phyloP scores from a whole-genome alignment of 257 asterid species.

The Nicotiana attenuata region DNA sequence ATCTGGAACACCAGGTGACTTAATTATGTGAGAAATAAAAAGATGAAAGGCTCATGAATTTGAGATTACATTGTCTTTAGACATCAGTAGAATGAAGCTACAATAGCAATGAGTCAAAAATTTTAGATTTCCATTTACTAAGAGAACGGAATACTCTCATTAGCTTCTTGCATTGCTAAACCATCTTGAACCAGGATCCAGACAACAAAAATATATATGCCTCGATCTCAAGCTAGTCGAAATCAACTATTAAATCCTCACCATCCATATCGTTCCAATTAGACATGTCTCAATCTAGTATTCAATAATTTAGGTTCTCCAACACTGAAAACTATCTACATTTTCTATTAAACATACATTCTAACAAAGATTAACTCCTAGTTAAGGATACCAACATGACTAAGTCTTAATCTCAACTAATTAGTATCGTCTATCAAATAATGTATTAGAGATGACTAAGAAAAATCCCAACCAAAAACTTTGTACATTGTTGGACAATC shows the following conservation, averaged over 20 bases:
- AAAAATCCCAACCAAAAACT: background rate
- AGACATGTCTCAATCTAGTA: background rate
- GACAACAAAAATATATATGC: too few species aligned
- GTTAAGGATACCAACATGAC: background rate
- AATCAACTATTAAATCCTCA: background rate
- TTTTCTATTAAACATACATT: background rate
- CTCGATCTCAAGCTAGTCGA: too few species aligned
- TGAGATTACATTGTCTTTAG: background rate
- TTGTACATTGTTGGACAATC: too few species aligned
- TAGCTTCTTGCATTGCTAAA: too few species aligned
- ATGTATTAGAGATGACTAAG: background rate
- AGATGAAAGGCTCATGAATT: background rate
- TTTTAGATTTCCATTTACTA: too few species aligned
- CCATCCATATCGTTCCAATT: background rate
- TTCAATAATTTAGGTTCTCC: too few species aligned
- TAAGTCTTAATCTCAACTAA: background rate
- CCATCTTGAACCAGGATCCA: too few species aligned
- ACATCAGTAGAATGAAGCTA: background rate
- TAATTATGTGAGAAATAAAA: background rate
- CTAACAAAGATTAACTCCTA: background rate
- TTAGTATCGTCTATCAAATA: background rate
- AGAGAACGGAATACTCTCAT: background rate
- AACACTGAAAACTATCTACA: too few species aligned
- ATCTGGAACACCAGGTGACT: background rate
- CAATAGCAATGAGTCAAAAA: background rate